Conservation (phyloP, 164 flowering plant species). For the Houttuynia cordata region DNA sequence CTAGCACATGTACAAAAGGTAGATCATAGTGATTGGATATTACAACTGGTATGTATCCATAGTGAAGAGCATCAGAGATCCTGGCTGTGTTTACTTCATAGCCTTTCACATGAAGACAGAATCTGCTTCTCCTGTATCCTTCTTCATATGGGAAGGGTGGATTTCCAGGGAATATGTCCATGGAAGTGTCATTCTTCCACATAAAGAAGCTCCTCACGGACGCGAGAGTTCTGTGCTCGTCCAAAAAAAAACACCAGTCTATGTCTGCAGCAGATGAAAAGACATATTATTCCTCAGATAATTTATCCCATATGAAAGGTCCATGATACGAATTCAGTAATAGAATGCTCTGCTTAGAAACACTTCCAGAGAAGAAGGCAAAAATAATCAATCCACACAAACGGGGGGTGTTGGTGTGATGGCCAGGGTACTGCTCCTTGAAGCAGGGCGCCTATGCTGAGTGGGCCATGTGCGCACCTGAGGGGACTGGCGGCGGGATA, state of each 20-base stretch:
- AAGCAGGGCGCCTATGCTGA: too few species aligned
- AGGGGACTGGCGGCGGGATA: too few species aligned
- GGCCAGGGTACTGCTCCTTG: too few species aligned
- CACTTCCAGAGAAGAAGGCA: too few species aligned
- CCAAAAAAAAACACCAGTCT: constrained; percentile 39
- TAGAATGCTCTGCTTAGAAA: neutral
- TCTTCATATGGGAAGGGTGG: constrained; percentile 29
- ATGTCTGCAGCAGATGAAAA: constrained; percentile 13
- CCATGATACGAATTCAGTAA: neutral
- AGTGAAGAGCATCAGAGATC: constrained; percentile 44
- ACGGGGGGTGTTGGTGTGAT: too few species aligned
- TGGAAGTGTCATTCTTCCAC: constrained; percentile 32
- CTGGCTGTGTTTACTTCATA: constrained; percentile 57
- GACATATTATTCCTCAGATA: neutral
- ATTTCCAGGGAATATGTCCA: constrained; percentile 24
- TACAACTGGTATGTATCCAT: constrained; percentile 50
- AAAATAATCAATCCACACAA: too few species aligned
- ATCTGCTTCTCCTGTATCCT: constrained; percentile 34
- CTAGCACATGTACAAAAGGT: constrained; percentile 39
- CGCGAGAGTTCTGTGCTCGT: constrained; percentile 26
- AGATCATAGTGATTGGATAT: constrained; percentile 46
- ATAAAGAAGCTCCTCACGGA: constrained; percentile 24
- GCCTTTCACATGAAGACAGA: constrained; percentile 49
- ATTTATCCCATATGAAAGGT: neutral
- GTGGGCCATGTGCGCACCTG: too few species aligned